Conservation (phyloP, 2,329 filamentous ascomycete species). For the Colletotrichum tabaci region DNA sequence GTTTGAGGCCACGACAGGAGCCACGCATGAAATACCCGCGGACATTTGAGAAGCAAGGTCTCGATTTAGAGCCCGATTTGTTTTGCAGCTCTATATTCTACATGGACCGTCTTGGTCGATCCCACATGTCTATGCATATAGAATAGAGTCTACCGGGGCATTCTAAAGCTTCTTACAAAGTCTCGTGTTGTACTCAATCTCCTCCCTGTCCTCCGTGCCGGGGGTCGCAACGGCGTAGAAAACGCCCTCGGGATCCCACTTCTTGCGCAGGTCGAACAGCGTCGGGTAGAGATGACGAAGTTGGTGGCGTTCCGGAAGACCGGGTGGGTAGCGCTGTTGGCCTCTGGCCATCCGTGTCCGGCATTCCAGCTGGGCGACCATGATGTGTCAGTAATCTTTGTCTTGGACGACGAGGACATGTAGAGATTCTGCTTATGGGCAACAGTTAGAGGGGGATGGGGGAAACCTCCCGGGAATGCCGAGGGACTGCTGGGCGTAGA, state of each 20-base stretch:
- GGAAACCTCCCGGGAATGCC: too few relatives aligned
- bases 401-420: not conserved
- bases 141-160: accelerated
- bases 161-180: slow-evolving; percentile 53
- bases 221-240: slow-evolving; percentile 61
- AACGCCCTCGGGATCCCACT: slow-evolving; percentile 59
- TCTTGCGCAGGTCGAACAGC: slow-evolving; percentile 57
- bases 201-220: slow-evolving; percentile 61
- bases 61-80: not conserved
- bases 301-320: slow-evolving; percentile 53
- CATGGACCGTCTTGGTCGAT: too few relatives aligned
- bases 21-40: not conserved
- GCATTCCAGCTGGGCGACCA: slow-evolving; percentile 58
- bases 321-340: slow-evolving; percentile 58
- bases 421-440: too few relatives aligned
- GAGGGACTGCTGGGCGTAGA: too few relatives aligned
- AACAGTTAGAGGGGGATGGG: too few relatives aligned
- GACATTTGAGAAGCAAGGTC: not conserved
- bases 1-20: not conserved
- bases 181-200: slow-evolving; percentile 56
- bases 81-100: too few relatives aligned
- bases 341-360: slow-evolving; percentile 52
- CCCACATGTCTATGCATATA: too few relatives aligned
- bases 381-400: not conserved
- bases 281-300: slow-evolving; percentile 56